Percentiles rank a stretch among this genome's conserved stretches.
Conservation (phyloP, 106 monocot genomes). For the Acanthochlamys bracteata region DNA sequence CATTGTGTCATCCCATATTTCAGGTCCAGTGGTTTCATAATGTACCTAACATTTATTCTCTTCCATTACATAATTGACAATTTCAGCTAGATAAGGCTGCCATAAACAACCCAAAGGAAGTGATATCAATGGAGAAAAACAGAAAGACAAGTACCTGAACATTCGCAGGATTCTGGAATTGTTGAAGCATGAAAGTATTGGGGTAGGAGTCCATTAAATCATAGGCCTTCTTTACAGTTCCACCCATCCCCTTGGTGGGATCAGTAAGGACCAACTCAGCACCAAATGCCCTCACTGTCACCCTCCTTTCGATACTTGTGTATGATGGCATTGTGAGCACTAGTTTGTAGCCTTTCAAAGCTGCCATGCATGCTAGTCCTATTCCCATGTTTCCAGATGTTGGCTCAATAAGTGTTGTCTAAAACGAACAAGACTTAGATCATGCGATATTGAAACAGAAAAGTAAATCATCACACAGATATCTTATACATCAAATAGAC, state of each 20-base stretch:
- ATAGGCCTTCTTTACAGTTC: constrained; percentile 89
- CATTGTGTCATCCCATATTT: constrained; percentile 80
- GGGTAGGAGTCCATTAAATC: constrained; percentile 58
- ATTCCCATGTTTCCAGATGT: constrained; percentile 99
- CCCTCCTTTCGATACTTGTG: constrained; percentile 88
- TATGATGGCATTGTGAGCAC: constrained; percentile 96
- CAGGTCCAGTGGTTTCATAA: constrained; percentile 88
- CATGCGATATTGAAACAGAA: not conserved
- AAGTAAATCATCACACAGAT: not conserved
- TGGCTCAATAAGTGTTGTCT: constrained; percentile 92
- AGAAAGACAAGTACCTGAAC: constrained; percentile 42
- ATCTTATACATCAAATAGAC: not conserved
- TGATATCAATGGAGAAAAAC: no score
- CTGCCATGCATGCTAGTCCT: constrained; percentile 62
- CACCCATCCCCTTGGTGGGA: constrained; percentile 92
- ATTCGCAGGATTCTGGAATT: constrained; percentile 91
- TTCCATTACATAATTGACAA: not conserved
- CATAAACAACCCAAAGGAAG: not conserved
- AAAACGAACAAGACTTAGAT: not conserved
- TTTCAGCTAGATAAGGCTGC: not conserved
- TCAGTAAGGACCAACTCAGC: constrained; percentile 89
- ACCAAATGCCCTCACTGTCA: constrained; percentile 85
- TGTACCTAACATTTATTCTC: constrained; percentile 36
- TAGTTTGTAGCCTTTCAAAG: constrained; percentile 87
- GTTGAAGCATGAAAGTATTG: constrained; percentile 86